phyloP scores from a whole-genome alignment of 2,329 filamentous ascomycete genomes.

The Botrytis pseudocinerea region DNA sequence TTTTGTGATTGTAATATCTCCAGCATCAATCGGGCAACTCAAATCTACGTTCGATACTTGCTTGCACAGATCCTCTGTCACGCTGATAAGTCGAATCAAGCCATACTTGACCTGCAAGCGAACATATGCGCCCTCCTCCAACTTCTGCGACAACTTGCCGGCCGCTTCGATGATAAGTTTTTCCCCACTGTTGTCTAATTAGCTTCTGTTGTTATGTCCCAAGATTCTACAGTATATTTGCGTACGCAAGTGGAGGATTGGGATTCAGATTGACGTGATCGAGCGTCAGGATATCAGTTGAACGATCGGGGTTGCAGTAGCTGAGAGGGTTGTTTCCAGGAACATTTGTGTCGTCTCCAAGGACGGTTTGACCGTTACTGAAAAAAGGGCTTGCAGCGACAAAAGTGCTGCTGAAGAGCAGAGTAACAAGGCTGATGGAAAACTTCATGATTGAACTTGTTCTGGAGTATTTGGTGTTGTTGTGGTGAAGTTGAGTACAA shows the following conservation, averaged over 20 bases:
- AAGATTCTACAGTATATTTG: constrained; percentile 32
- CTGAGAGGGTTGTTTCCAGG: constrained; percentile 79
- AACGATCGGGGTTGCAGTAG: constrained; percentile 69
- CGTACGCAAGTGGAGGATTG: constrained; percentile 86
- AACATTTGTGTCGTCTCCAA: constrained; percentile 45
- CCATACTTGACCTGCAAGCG: constrained; percentile 89
- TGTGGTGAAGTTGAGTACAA: constrained; percentile 22
- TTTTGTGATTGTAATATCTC: constrained; percentile 72
- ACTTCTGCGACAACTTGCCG: constrained; percentile 70
- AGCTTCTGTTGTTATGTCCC: constrained; percentile 29
- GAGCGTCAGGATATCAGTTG: constrained; percentile 71
- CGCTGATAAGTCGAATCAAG: constrained; percentile 83
- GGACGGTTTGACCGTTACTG: constrained; percentile 49
- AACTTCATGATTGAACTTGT: constrained; percentile 38
- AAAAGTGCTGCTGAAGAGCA: constrained; percentile 38
- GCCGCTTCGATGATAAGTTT: constrained; percentile 75
- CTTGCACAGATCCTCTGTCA: constrained; percentile 81
- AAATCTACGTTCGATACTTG: constrained; percentile 86
- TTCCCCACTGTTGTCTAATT: constrained; percentile 60
- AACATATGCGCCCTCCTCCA: constrained; percentile 79
- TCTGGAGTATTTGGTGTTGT: constrained; percentile 18
- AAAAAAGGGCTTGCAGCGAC: constrained; percentile 49
- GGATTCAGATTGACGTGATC: constrained; percentile 77
- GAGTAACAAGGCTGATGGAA: constrained; percentile 33
- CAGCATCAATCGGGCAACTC: constrained; percentile 83